phyloP scores from a whole-genome alignment of 495 filamentous ascomycete species.

The Aspergillus panamensis region DNA sequence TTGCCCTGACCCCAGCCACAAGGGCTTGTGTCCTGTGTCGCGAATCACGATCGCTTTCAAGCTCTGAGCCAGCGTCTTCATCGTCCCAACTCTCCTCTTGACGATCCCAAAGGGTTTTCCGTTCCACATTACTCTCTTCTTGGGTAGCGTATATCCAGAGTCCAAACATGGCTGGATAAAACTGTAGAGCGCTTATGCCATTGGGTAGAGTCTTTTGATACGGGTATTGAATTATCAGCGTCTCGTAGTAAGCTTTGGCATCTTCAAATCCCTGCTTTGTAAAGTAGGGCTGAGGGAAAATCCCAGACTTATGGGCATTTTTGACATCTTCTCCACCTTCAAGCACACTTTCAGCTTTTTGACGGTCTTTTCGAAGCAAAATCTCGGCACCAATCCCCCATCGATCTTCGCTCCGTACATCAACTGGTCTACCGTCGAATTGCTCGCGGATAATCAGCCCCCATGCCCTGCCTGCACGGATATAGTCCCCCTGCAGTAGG shows the following conservation, averaged over 20 bases:
- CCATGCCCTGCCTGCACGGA: conserved; percentile 62
- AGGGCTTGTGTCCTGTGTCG: conserved; percentile 19
- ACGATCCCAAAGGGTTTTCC: conserved; percentile 23
- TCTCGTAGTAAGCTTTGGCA: conserved; percentile 62
- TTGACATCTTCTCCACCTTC: conserved; percentile 4
- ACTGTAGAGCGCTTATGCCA: conserved; percentile 49
- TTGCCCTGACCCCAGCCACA: conserved; percentile 25
- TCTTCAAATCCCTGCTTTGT: conserved; percentile 51
- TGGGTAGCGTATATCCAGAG: conserved; percentile 62
- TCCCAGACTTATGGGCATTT: not conserved
- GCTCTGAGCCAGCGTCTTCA: conserved; percentile 27
- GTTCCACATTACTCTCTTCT: conserved; percentile 41
- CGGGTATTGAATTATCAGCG: conserved; percentile 64
- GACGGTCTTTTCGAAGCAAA: conserved; percentile 47
- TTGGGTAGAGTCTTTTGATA: conserved; percentile 45
- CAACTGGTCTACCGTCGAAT: conserved; percentile 46
- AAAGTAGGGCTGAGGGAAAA: conserved; percentile 28
- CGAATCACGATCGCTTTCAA: conserved; percentile 10
- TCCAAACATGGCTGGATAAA: conserved; percentile 66
- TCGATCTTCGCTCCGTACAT: conserved; percentile 51
- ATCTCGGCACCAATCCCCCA: conserved; percentile 74
- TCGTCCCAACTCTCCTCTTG: conserved; percentile 30
- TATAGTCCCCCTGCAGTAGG: conserved; percentile 57
- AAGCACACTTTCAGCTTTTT: conserved; percentile 15
- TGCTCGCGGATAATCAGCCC: conserved; percentile 58